Evolutionary conservation across 73 alveolate species (phyloP).

Genomic region (Tetrahymena thermophila): DNA sequence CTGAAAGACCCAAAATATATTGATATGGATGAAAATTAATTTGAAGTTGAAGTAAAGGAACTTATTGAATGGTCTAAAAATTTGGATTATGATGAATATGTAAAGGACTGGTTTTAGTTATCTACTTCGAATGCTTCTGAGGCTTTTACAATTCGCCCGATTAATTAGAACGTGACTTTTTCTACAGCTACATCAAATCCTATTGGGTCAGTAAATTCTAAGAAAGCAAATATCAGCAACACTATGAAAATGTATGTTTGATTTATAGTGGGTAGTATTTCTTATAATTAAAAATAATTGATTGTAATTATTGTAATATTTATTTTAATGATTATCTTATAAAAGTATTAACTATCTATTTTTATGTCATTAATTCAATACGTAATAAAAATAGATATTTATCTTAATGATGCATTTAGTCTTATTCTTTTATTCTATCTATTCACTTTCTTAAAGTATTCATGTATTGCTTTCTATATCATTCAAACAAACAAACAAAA

Average conservation of each 20-base stretch:
- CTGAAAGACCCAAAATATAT: neutral
- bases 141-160: constrained; percentile 5
- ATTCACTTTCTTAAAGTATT: neutral
- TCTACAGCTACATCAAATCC: neutral
- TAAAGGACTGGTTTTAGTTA: constrained; percentile 72
- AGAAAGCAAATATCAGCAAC: neutral
- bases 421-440: neutral
- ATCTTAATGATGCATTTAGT: neutral
- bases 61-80: constrained; percentile 87
- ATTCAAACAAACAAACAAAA: neutral
- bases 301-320: neutral
- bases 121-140: constrained; percentile 70
- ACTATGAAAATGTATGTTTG: neutral
- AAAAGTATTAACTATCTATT: neutral
- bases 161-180: neutral
- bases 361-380: neutral
- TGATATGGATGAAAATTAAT: constrained; percentile 41
- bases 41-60: constrained; percentile 29
- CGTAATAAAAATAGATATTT: neutral
- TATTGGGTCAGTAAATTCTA: neutral
- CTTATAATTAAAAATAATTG: neutral
- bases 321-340: neutral
- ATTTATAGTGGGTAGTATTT: neutral
- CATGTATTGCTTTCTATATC: neutral
- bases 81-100: constrained; percentile 78